Conservation (phyloP, 2,329 filamentous ascomycete genomes). For the Pyrenophora teres region DNA sequence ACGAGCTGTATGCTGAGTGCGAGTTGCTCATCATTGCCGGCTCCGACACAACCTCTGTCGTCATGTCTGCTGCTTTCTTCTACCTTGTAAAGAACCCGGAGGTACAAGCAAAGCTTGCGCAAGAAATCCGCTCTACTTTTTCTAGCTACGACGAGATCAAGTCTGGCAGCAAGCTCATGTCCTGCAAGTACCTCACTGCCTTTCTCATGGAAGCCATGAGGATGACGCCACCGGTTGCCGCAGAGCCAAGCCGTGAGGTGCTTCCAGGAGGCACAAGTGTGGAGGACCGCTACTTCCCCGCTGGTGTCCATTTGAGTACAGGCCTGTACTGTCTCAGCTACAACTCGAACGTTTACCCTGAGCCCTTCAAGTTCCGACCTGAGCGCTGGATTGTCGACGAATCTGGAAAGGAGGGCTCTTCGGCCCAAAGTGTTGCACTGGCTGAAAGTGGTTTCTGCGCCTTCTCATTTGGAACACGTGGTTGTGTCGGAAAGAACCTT, state of each 20-base stretch:
- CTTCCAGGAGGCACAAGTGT: slow-evolving; percentile 26
- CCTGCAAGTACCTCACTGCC: slow-evolving; percentile 29
- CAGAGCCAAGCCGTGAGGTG: slow-evolving; percentile 28
- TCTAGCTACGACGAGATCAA: slow-evolving; percentile 24
- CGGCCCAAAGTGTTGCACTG: slow-evolving; percentile 18
- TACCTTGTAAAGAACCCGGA: slow-evolving; percentile 24
- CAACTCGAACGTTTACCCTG: slow-evolving; percentile 20
- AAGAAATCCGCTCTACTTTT: slow-evolving; percentile 26
- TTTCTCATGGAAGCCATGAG: slow-evolving; percentile 30
- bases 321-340: slow-evolving; percentile 22
- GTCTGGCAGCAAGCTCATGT: slow-evolving; percentile 19
- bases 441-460: slow-evolving; percentile 26
- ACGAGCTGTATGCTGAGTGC: slow-evolving; percentile 46
- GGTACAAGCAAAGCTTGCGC: slow-evolving; percentile 20
- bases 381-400: slow-evolving; percentile 33
- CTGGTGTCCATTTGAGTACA: slow-evolving; percentile 21
- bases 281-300: slow-evolving; percentile 25
- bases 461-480: slow-evolving; percentile 33
- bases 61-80: slow-evolving; percentile 27
- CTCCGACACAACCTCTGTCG: slow-evolving; percentile 28
- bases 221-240: slow-evolving; percentile 27
- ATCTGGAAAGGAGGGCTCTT: slow-evolving; percentile 12
- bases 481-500: slow-evolving; percentile 41
- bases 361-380: slow-evolving; percentile 32
- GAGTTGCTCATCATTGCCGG: slow-evolving; percentile 32